These are phyloP conservation scores for Xylaria sp. DNA, from an alignment of 2,329 filamentous ascomycete genomes.

Conservation along the genomic window DNA sequence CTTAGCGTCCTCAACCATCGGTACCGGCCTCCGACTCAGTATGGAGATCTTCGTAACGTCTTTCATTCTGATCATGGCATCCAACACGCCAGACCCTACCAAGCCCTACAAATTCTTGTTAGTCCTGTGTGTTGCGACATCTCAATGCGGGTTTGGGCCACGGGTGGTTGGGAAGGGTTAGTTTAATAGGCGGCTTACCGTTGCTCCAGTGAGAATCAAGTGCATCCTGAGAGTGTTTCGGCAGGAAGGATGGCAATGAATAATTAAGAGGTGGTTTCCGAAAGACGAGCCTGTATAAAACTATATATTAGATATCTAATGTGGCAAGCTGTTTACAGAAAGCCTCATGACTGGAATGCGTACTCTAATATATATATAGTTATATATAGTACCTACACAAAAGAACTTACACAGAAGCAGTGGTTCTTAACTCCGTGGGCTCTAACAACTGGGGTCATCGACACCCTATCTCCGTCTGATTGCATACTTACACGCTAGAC, in stretches of 20 bases:
- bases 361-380: background rate
- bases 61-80: constrained; percentile 68
- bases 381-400: background rate
- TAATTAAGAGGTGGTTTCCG: background rate
- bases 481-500: background rate
- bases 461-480: constrained; percentile 7
- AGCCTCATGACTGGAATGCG: background rate
- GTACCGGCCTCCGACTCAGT: constrained; percentile 69
- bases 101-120: constrained; percentile 57
- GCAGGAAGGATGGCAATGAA: background rate
- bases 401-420: background rate
- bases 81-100: constrained; percentile 69
- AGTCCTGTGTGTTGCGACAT: background rate
- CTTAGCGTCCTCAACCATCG: constrained; percentile 66
- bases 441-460: background rate
- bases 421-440: background rate
- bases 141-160: background rate
- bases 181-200: constrained; percentile 24
- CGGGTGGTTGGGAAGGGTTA: background rate
- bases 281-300: background rate
- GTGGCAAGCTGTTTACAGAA: background rate
- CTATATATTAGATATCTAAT: background rate
- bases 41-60: constrained; percentile 74
- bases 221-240: constrained; percentile 27
- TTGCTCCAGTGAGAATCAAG: constrained; percentile 39